phyloP scores from a whole-genome alignment of 306 rosid genomes.

The Adenanthera pavonina region DNA sequence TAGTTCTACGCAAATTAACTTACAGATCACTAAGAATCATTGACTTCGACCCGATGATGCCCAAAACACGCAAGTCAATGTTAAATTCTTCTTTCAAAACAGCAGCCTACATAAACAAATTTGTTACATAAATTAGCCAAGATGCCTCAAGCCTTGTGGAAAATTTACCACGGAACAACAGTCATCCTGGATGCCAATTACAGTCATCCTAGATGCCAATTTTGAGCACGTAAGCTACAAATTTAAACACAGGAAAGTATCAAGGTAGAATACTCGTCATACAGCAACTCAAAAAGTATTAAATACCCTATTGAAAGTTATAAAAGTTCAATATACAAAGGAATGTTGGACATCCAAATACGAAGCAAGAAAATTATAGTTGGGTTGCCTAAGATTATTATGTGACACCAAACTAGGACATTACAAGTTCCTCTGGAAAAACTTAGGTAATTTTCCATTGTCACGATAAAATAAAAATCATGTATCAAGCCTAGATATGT shows the following conservation, averaged over 20 bases:
- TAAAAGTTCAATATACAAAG: neutral
- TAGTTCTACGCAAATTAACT: slow-evolving; percentile 48
- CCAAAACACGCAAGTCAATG: slow-evolving; percentile 95
- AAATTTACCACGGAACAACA: slow-evolving; percentile 20
- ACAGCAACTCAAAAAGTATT: neutral
- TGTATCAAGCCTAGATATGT: neutral
- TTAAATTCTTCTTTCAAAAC: slow-evolving; percentile 89
- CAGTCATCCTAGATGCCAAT: slow-evolving; percentile 9
- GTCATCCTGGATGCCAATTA: slow-evolving; percentile 15
- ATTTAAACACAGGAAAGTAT: neutral
- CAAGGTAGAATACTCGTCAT: neutral
- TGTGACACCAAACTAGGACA: neutral
- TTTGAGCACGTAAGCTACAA: neutral
- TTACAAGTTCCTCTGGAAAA: neutral
- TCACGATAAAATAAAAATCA: neutral
- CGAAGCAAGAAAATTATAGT: neutral
- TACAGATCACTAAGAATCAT: slow-evolving; percentile 89
- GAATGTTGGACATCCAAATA: neutral
- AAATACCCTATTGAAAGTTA: neutral
- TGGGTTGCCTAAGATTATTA: neutral
- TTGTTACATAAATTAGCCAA: slow-evolving; percentile 16
- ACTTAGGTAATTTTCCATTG: neutral
- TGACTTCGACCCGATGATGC: slow-evolving; percentile 77
- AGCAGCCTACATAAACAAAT: slow-evolving; percentile 64
- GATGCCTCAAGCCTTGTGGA: slow-evolving; percentile 30